Conservation (phyloP, 2,329 filamentous ascomycete species). For the Colletotrichum horii region DNA sequence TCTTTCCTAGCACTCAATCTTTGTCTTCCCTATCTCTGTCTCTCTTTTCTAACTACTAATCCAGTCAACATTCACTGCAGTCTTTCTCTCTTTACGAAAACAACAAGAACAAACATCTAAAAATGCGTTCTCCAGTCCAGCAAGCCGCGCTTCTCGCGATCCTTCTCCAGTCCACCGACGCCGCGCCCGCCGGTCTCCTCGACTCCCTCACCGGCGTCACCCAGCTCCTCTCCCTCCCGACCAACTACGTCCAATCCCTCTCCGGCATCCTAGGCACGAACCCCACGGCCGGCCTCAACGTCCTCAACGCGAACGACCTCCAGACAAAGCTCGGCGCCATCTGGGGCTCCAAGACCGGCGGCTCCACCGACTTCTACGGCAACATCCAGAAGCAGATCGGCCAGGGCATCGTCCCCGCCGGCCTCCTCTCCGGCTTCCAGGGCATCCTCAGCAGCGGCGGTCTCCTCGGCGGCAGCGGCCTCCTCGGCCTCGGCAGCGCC, state of each 20-base stretch:
- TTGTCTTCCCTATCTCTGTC: neutral
- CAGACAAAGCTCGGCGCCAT: conserved; percentile 7
- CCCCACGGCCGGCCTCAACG: neutral
- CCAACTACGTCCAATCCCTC: neutral
- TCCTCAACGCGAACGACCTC: neutral
- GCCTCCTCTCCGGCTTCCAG: neutral
- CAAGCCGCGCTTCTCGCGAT: neutral
- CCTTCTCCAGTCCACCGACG: neutral
- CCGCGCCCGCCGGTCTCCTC: conserved; percentile 6
- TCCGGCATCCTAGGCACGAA: neutral
- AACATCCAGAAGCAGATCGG: conserved; percentile 7
- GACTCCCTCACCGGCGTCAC: neutral
- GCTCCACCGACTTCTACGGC: neutral
- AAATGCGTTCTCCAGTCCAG: neutral
- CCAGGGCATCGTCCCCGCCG: neutral
- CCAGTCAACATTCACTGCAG: neutral
- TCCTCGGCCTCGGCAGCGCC: neutral
- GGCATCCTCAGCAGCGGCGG: neutral
- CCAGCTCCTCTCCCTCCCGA: neutral
- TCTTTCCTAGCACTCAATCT: neutral
- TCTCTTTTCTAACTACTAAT: neutral
- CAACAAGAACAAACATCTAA: neutral
- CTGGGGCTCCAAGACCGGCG: neutral
- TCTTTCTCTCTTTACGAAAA: neutral
- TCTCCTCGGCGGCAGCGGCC: neutral